Evolutionary conservation across 495 filamentous ascomycete species (phyloP).

Genomic region (Podospora pseudocomata): DNA sequence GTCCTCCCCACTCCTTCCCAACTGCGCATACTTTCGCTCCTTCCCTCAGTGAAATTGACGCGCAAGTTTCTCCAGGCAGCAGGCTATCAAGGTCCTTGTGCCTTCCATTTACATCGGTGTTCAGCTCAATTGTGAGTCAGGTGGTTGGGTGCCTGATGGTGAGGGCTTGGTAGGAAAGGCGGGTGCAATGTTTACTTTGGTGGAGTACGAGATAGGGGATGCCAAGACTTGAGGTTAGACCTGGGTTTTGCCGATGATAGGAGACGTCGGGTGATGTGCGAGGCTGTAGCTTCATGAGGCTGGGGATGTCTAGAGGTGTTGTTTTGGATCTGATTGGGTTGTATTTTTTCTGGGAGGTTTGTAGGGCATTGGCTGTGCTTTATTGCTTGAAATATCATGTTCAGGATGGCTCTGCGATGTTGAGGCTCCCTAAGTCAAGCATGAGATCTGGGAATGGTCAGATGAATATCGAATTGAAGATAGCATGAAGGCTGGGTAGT

Average conservation of each 20-base stretch:
- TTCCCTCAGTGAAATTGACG: too few species aligned
- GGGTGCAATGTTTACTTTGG: background rate
- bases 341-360: background rate
- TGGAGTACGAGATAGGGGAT: background rate
- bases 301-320: background rate
- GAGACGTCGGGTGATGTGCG: background rate
- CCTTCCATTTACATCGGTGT: too few species aligned
- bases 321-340: background rate
- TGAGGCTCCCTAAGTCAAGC: background rate
- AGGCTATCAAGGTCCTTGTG: too few species aligned
- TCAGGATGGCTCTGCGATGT: too few species aligned
- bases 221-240: background rate
- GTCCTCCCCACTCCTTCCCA: too few species aligned
- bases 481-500: background rate
- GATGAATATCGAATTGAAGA: too few species aligned
- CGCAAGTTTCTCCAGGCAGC: too few species aligned
- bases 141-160: too few species aligned
- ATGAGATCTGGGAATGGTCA: background rate
- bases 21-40: too few species aligned
- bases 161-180: background rate
- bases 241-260: background rate
- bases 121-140: too few species aligned
- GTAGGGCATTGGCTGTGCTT: background rate
- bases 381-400: too few species aligned
- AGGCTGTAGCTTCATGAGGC: background rate